Conservation (phyloP, 73 alveolate species). For the Stentor coeruleus region DNA sequence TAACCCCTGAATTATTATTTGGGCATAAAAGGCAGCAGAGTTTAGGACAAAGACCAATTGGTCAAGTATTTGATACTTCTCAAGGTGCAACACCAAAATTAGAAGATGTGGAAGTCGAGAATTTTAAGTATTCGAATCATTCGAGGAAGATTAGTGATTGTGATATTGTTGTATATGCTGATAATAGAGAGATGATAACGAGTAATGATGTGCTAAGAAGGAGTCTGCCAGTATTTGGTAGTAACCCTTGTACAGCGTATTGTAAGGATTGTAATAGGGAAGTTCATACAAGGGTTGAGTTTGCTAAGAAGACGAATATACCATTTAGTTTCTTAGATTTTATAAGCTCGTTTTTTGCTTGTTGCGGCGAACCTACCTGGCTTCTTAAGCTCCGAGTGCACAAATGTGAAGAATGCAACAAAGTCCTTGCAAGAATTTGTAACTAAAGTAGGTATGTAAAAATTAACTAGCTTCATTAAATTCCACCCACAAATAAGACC, state of each 20-base stretch:
- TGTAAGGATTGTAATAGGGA: background rate
- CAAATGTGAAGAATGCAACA: background rate
- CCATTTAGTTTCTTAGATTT: background rate
- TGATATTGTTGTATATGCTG: background rate
- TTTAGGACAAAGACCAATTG: background rate
- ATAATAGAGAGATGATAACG: background rate
- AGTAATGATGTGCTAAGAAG: background rate
- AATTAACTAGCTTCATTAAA: too few species aligned
- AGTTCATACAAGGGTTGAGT: slow-evolving; percentile 6
- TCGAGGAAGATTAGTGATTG: slow-evolving; percentile 10
- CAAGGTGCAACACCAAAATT: background rate
- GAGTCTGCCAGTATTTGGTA: slow-evolving; percentile 20
- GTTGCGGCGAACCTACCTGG: slow-evolving; percentile 3
- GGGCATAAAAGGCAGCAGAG: background rate
- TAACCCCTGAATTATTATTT: background rate
- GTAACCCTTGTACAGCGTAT: slow-evolving; percentile 17
- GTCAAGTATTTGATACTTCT: background rate
- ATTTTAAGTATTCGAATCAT: slow-evolving; percentile 8
- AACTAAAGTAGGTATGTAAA: background rate
- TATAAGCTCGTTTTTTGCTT: background rate
- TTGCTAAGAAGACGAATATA: background rate
- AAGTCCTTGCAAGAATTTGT: slow-evolving; percentile 2
- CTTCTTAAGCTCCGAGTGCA: slow-evolving; percentile 8
- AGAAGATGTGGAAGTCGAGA: background rate
- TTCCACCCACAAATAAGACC: too few species aligned